Evolutionary conservation across 116 monocot genomes (phyloP).

Genomic region (Phalaenopsis hybrid): DNA sequence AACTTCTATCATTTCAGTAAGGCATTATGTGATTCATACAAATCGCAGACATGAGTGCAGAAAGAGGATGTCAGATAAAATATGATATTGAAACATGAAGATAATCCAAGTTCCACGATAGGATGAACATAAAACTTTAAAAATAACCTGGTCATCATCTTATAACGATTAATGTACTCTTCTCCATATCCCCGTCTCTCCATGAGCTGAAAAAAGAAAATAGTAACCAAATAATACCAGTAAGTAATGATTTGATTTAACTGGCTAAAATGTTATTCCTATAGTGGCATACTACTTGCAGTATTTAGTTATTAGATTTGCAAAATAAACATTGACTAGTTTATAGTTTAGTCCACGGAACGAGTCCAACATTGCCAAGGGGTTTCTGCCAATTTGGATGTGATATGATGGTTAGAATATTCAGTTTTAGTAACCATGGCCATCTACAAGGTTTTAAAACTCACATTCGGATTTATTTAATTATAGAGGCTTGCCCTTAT

Average conservation of each 20-base stretch:
- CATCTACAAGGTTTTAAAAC: not conserved
- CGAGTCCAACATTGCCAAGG: not conserved
- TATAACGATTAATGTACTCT: constrained; percentile 94
- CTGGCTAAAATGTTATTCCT: too few species aligned
- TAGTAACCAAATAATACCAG: not conserved
- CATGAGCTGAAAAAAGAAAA: constrained; percentile 64
- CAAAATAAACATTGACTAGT: not conserved
- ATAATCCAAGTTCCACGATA: not conserved
- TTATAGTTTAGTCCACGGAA: not conserved
- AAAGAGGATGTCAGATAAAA: not conserved
- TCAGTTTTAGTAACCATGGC: not conserved
- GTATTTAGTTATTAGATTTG: not conserved
- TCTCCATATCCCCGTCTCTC: constrained; percentile 87
- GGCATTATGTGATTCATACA: not conserved
- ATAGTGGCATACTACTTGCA: not conserved
- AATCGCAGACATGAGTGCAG: not conserved
- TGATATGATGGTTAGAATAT: not conserved
- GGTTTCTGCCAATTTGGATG: not conserved
- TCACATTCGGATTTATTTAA: not conserved
- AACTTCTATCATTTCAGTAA: not conserved
- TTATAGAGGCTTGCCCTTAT: too few species aligned
- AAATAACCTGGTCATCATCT: constrained; percentile 94
- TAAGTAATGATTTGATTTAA: not conserved
- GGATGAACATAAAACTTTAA: not conserved
- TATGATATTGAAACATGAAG: not conserved